Percentiles rank a stretch among this genome's conserved stretches.
Evolutionary conservation across 768 basidiomycete species (phyloP).

Genomic region (Nevesoporus exiguus): DNA sequence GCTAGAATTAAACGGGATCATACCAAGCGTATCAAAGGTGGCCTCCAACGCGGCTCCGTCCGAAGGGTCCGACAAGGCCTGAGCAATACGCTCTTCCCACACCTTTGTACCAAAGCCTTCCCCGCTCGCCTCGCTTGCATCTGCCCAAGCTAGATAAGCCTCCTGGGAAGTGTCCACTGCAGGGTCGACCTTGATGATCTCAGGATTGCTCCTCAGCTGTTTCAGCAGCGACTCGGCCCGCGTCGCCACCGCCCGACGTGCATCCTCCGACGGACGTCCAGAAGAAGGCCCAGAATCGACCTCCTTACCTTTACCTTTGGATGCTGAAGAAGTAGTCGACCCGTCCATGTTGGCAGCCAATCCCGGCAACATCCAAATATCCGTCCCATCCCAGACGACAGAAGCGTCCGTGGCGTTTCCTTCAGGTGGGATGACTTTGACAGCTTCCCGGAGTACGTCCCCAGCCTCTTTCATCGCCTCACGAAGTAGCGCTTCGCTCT

Average conservation of each 20-base stretch:
- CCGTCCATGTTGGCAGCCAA: conserved; percentile 21
- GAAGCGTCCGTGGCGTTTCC: conserved; percentile 32
- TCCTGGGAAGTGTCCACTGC: conserved; percentile 56
- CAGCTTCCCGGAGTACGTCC: conserved; percentile 81
- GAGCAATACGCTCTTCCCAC: conserved; percentile 53
- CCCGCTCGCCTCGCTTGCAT: conserved; percentile 53
- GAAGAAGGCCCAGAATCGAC: conserved; percentile 25
- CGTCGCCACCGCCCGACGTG: conserved; percentile 58
- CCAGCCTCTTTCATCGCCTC: conserved; percentile 78
- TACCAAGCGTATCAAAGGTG: conserved; percentile 60
- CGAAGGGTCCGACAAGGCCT: conserved; percentile 45
- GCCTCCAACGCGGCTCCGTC: conserved; percentile 53
- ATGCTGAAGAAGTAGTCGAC: background rate
- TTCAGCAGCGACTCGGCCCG: conserved; percentile 75
- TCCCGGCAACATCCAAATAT: conserved; percentile 76
- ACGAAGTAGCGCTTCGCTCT: conserved; percentile 60
- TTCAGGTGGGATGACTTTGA: conserved; percentile 89
- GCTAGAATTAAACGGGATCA: conserved; percentile 17
- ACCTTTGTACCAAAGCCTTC: conserved; percentile 41
- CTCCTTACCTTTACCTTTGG: conserved; percentile 39
- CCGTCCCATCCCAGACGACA: conserved; percentile 78
- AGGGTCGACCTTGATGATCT: conserved; percentile 75
- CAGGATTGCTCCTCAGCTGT: conserved; percentile 70
- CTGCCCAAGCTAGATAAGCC: conserved; percentile 60
- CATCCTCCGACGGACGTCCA: conserved; percentile 34